Percentiles rank a stretch among this genome's conserved stretches.
Conservation (phyloP, 2,329 filamentous ascomycete genomes). For the Talaromyces sp. region DNA sequence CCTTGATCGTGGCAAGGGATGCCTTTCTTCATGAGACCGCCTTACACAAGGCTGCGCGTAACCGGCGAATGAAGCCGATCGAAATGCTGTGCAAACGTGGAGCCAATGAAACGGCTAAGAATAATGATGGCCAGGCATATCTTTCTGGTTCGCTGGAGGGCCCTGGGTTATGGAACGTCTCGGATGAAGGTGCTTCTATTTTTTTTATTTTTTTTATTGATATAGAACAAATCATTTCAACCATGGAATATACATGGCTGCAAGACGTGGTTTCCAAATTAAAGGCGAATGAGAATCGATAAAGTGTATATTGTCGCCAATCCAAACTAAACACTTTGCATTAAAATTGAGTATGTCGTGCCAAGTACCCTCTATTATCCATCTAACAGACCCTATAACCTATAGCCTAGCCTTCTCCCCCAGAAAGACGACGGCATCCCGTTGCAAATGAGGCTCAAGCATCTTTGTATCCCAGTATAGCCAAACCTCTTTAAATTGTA, state of each 20-base stretch:
- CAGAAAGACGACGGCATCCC: constrained; percentile 9
- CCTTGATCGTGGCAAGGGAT: too few species aligned
- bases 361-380: neutral
- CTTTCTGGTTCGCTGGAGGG: neutral
- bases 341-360: neutral
- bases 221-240: neutral
- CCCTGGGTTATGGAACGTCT: neutral
- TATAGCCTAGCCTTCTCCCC: neutral
- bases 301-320: neutral
- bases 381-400: neutral
- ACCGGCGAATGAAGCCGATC: neutral
- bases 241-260: neutral
- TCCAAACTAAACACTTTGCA: neutral
- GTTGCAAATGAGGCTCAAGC: constrained; percentile 2
- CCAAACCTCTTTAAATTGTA: constrained; percentile 10
- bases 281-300: neutral
- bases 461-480: constrained; percentile 11
- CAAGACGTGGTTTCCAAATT: neutral
- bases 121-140: constrained; percentile 2
- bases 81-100: constrained; percentile 1
- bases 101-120: neutral
- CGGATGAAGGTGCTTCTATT: neutral
- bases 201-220: neutral
- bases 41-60: neutral
- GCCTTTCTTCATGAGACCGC: too few species aligned